phyloP scores from a whole-genome alignment of 306 rosid species.

The Dicorynia guianensis region DNA sequence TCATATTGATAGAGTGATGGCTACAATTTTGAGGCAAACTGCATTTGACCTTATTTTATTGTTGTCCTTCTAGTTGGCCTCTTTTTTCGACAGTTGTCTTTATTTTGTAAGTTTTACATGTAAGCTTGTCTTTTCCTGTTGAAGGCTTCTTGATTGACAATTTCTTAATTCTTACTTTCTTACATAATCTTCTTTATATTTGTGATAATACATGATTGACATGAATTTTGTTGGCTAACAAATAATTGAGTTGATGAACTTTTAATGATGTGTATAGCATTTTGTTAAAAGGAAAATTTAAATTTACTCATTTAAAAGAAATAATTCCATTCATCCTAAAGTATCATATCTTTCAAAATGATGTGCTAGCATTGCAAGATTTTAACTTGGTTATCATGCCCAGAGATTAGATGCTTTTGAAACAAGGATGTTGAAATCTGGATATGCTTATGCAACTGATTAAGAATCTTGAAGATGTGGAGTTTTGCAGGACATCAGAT shows the following conservation, averaged over 20 bases:
- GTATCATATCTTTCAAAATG: too few relatives aligned
- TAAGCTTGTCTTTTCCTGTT: not conserved
- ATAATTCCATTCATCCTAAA: too few relatives aligned
- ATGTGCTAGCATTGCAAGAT: too few relatives aligned
- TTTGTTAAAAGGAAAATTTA: too few relatives aligned
- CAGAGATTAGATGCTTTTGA: too few relatives aligned
- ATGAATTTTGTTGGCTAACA: not conserved
- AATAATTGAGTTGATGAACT: not conserved
- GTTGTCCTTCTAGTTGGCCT: not conserved
- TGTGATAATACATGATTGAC: not conserved
- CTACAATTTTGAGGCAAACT: not conserved
- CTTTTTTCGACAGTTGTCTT: not conserved
- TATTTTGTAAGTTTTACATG: not conserved
- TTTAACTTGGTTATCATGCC: not conserved
- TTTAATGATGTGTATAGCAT: too few relatives aligned
- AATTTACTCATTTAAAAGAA: too few relatives aligned
- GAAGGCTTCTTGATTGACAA: not conserved
- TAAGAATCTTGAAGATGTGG: slow-evolving; percentile 23
- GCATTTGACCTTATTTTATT: not conserved
- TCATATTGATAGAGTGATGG: not conserved
- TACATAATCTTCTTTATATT: not conserved
- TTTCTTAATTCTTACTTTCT: not conserved
- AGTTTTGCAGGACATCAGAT: slow-evolving; percentile 61
- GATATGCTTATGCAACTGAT: too few relatives aligned
- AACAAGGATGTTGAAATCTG: not conserved